Percentiles rank a stretch among this genome's conserved stretches.
These are phyloP conservation scores for Melastoma malabathricum DNA, from an alignment of 345 rosid species.

Conservation along the genomic window DNA sequence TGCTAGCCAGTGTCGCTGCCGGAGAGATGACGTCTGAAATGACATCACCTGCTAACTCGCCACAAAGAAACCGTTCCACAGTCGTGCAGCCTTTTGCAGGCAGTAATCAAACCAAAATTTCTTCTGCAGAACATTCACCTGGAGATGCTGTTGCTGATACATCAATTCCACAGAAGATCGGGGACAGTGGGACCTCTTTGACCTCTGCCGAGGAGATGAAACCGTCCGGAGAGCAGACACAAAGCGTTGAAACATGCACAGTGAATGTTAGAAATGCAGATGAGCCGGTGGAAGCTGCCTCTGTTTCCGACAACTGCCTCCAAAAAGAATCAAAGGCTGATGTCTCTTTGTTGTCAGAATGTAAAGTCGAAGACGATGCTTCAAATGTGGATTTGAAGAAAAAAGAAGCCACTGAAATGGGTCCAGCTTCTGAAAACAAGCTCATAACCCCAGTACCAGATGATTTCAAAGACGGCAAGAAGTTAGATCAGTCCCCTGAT, in stretches of 20 bases:
- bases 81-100: constrained; percentile 22
- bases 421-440: constrained; percentile 11
- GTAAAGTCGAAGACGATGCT: constrained; percentile 12
- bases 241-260: neutral
- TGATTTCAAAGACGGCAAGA: constrained; percentile 10
- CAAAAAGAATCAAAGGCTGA: constrained; percentile 7
- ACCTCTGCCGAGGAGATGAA: constrained; percentile 11
- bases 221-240: constrained; percentile 12
- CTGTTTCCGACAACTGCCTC: constrained; percentile 10
- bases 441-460: constrained; percentile 13
- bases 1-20: constrained; percentile 91
- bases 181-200: constrained; percentile 12
- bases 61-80: constrained; percentile 18
- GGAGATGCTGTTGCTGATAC: constrained; percentile 15
- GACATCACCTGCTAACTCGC: constrained; percentile 43
- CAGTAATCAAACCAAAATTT: constrained; percentile 21
- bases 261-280: constrained; percentile 14
- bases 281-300: constrained; percentile 7
- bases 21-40: constrained; percentile 65
- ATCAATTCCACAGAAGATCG: constrained; percentile 13
- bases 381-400: constrained; percentile 13
- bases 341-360: constrained; percentile 15
- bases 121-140: constrained; percentile 16
- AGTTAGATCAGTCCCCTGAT: constrained; percentile 11
- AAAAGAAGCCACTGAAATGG: constrained; percentile 15